These are phyloP conservation scores for Xerocomellus amylosporus DNA, from an alignment of 768 basidiomycete species.

Conservation along the genomic window DNA sequence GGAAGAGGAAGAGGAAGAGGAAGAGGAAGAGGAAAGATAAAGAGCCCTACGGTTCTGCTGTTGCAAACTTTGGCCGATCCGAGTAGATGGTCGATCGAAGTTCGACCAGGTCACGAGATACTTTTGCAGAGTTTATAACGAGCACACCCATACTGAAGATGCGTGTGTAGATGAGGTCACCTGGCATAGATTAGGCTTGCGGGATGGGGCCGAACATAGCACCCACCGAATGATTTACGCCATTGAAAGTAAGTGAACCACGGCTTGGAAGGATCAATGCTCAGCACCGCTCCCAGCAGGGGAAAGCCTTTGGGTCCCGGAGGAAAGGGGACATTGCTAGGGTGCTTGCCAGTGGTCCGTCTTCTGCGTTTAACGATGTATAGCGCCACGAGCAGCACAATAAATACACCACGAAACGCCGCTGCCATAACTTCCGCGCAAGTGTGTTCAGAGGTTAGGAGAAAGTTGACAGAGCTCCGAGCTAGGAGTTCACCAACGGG, in stretches of 20 bases:
- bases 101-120: slow-evolving; percentile 29
- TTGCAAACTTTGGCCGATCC: slow-evolving; percentile 29
- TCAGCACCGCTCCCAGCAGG: slow-evolving; percentile 25
- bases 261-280: slow-evolving; percentile 28
- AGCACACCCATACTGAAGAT: slow-evolving; percentile 25
- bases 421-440: not conserved
- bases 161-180: slow-evolving; percentile 22
- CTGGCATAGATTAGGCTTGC: slow-evolving; percentile 8
- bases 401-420: not conserved
- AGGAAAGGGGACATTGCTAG: slow-evolving; percentile 32
- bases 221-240: slow-evolving; percentile 27
- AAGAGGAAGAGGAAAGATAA: not conserved
- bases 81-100: slow-evolving; percentile 33
- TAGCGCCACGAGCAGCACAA: slow-evolving; percentile 12
- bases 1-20: no score
- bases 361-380: slow-evolving; percentile 9
- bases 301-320: slow-evolving; percentile 52
- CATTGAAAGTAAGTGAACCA: slow-evolving; percentile 36
- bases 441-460: not conserved
- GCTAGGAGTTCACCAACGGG: no score
- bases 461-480: not conserved
- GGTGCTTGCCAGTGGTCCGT: not conserved
- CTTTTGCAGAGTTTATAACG: slow-evolving; percentile 28
- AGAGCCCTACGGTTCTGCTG: slow-evolving; percentile 20
- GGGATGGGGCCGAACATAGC: not conserved